phyloP scores from a whole-genome alignment of 805 yeast species.

The Clavispora asparagi region DNA sequence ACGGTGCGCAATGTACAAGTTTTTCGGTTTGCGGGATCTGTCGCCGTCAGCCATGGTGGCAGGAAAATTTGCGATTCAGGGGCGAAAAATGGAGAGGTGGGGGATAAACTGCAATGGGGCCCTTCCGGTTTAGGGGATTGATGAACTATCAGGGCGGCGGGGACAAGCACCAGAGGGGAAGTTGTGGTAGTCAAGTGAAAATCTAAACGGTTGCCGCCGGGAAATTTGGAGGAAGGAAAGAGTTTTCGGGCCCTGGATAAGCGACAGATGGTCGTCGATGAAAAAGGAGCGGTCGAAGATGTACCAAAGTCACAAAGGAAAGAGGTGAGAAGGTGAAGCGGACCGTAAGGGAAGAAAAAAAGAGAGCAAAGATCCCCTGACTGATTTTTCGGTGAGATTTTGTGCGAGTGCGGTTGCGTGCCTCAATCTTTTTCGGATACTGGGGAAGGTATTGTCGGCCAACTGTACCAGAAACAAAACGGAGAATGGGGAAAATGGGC shows the following conservation, averaged over 20 bases:
- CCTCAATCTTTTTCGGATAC: background rate
- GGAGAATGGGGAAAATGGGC: too few relatives aligned
- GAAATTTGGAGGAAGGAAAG: background rate
- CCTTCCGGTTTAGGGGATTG: background rate
- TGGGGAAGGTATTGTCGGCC: background rate
- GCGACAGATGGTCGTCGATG: background rate
- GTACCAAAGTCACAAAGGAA: background rate
- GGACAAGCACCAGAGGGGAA: background rate
- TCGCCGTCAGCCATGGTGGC: constrained; percentile 8
- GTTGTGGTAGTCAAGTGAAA: background rate
- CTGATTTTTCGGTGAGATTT: background rate
- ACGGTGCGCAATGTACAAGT: constrained; percentile 90
- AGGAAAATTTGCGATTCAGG: background rate
- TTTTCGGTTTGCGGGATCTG: constrained; percentile 25
- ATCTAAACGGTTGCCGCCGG: background rate
- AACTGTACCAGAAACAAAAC: too few relatives aligned
- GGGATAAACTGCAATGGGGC: constrained; percentile 5
- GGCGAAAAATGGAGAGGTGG: background rate
- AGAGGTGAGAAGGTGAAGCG: background rate
- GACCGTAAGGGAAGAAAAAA: background rate
- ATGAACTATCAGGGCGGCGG: background rate
- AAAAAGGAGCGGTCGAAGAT: background rate
- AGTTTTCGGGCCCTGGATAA: background rate
- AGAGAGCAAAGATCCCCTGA: constrained; percentile 3
- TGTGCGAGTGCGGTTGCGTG: constrained; percentile 1